phyloP scores from a whole-genome alignment of 352 stramenopile species.

The Pythium aquatile region DNA sequence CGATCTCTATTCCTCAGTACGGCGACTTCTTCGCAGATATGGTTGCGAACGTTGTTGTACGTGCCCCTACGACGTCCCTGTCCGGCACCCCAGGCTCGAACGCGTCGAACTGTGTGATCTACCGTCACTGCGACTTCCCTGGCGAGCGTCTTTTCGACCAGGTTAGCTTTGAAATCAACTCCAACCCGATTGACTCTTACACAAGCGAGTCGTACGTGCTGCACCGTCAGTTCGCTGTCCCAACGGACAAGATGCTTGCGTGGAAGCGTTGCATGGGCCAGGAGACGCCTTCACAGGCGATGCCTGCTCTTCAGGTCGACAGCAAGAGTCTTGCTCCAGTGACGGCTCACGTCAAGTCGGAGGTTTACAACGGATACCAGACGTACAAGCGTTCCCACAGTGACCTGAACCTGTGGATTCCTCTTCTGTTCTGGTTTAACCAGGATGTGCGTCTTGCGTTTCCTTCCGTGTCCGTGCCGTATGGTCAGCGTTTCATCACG shows the following conservation, averaged over 20 bases:
- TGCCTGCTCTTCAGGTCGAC: background rate
- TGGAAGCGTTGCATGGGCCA: conserved; percentile 18
- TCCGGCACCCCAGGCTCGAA: background rate
- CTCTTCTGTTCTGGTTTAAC: conserved; percentile 20
- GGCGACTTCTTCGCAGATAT: conserved; percentile 24
- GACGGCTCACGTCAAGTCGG: conserved; percentile 3
- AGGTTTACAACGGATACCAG: conserved; percentile 16
- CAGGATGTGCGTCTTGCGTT: conserved; percentile 16
- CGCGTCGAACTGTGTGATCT: conserved; percentile 1
- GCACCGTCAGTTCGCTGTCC: conserved; percentile 11
- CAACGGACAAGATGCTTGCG: conserved; percentile 6
- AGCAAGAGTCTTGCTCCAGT: background rate
- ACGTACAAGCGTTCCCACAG: conserved; percentile 12
- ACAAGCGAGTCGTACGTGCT: conserved; percentile 13
- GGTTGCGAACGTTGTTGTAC: conserved; percentile 16
- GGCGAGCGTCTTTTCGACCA: conserved; percentile 18
- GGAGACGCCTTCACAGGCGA: conserved; percentile 5
- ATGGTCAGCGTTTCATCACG: conserved; percentile 22
- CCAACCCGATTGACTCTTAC: conserved; percentile 20
- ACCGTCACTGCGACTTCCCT: conserved; percentile 20
- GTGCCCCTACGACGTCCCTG: conserved; percentile 7
- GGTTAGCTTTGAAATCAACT: conserved; percentile 18
- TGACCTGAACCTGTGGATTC: conserved; percentile 19
- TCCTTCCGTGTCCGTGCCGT: conserved; percentile 17
- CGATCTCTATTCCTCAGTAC: conserved; percentile 18